Percentiles rank a stretch among this genome's conserved stretches.
Conservation (phyloP, 305 asterid genomes). For the Caryopteris hybrid region DNA sequence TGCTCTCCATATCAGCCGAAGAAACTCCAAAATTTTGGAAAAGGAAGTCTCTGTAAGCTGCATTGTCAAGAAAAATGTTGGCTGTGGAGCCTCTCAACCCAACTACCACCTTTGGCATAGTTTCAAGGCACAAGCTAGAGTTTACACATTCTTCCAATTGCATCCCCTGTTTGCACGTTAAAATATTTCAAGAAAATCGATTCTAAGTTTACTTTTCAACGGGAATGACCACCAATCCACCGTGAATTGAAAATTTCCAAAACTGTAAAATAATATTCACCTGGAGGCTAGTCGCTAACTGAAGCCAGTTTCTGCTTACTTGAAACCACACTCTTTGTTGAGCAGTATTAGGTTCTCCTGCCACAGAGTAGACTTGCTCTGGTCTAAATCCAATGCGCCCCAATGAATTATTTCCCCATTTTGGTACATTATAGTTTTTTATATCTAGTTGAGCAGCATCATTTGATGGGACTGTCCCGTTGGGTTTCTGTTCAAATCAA, state of each 20-base stretch:
- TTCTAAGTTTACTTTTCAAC: no score
- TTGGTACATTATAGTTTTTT: constrained; percentile 37
- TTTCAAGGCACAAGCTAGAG: constrained; percentile 43
- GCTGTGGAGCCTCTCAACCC: constrained; percentile 55
- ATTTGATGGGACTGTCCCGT: constrained; percentile 26
- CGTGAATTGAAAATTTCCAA: no score
- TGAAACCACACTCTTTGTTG: constrained; percentile 39
- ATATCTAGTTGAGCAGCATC: constrained; percentile 38
- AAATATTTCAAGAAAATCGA: no score
- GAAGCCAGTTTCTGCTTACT: constrained; percentile 37
- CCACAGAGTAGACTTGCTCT: constrained; percentile 43
- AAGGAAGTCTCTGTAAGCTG: constrained; percentile 49
- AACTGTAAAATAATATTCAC: not conserved
- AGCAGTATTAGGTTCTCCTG: constrained; percentile 31
- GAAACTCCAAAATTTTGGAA: constrained; percentile 48
- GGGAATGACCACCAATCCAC: no score
- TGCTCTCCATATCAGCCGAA: constrained; percentile 62
- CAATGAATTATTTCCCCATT: constrained; percentile 32
- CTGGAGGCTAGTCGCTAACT: constrained; percentile 37
- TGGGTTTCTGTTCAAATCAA: constrained; percentile 34
- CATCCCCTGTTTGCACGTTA: constrained; percentile 36
- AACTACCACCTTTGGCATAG: constrained; percentile 40
- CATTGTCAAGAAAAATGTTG: constrained; percentile 53
- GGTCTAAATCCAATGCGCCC: constrained; percentile 46
- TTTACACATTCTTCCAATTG: constrained; percentile 46